Conservation (phyloP, 805 yeast genomes). For the Yarrowia bubula region DNA sequence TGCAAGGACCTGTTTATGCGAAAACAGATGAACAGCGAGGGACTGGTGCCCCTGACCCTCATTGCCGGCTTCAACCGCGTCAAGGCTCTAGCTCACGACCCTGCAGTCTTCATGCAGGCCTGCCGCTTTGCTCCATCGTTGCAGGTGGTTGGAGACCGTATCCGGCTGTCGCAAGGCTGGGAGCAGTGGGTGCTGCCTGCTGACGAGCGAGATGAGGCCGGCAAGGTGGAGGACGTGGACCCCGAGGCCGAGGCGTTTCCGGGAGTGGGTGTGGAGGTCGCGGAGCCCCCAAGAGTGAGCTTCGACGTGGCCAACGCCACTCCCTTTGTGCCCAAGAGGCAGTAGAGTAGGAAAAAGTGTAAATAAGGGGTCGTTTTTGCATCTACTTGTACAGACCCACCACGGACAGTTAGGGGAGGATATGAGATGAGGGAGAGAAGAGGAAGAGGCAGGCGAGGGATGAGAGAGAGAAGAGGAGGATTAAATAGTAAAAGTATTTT, state of each 20-base stretch:
- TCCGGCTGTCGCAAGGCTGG: slow-evolving; percentile 60
- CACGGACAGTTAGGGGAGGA: background rate
- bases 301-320: slow-evolving; percentile 41
- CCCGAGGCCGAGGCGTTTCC: slow-evolving; percentile 24
- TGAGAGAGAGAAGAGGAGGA: background rate
- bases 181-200: slow-evolving; percentile 67
- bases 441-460: background rate
- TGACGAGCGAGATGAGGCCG: slow-evolving; percentile 49
- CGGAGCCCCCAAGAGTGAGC: slow-evolving; percentile 30
- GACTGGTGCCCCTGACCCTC: slow-evolving; percentile 63
- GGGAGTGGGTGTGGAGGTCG: slow-evolving; percentile 26
- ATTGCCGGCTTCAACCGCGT: slow-evolving; percentile 76
- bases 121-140: slow-evolving; percentile 52
- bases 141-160: slow-evolving; percentile 53
- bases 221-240: slow-evolving; percentile 44
- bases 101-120: slow-evolving; percentile 53
- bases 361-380: background rate
- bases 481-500: background rate
- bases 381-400: background rate
- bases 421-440: background rate
- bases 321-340: slow-evolving; percentile 40
- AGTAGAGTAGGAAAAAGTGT: slow-evolving; percentile 3
- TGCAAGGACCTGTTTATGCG: slow-evolving; percentile 80
- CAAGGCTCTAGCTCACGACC: slow-evolving; percentile 58
- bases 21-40: slow-evolving; percentile 73